Base-by-base conservation (phyloP, 805 yeast species). In the Hanseniaspora mollemarum region DNA sequence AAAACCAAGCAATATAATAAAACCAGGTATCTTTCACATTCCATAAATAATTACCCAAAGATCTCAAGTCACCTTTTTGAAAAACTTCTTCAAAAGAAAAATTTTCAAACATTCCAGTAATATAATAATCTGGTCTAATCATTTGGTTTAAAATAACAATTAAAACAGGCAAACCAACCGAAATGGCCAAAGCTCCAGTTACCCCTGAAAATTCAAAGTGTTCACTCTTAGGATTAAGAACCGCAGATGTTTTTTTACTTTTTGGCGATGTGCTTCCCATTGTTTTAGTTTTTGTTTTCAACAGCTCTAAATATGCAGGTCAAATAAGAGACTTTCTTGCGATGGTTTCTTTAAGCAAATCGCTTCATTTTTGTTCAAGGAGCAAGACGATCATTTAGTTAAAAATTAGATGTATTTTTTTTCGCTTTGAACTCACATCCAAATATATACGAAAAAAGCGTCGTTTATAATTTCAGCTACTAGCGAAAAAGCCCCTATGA, bases 141-240 rank as follows among this genome's bases (percentile, higher is more conserved):
- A 78, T 66, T 48, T 81, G 71, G 50, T 78, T 79, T 52, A 88
- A 70, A 22, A 74, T 65, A 10, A 80, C 64, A 16, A 83, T 72
- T 10, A 86, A 67, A 0, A 71, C 40, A 0, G 96, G 95, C 22
- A 90, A 69, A 1, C 82, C 82, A 1, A 77, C 15, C 0, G 90
- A 67, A 52, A 90, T 75, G 3, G 71, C 73, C 1, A 77, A 39
- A 0, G 92, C 87, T 4, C 98, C 98, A 0, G 75, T 63, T 4
- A 74, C 65, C 0, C 98, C 98, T 29, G 75, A 73, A 64, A 90
- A 90, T 64, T 90, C 97, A 53, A 70, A 69, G 43, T 79, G 76
- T 3, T 65, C 69, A 1, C 96, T 86, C 43, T 60, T 63, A 3
- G 96, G 96, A 60, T 90, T 90, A 55, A 81, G 58, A 42, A 42